Evolutionary conservation across 2,329 filamentous ascomycete species (phyloP), one percentile per base, ranked within the genome.

Genomic region (Claviceps sp.): DNA sequence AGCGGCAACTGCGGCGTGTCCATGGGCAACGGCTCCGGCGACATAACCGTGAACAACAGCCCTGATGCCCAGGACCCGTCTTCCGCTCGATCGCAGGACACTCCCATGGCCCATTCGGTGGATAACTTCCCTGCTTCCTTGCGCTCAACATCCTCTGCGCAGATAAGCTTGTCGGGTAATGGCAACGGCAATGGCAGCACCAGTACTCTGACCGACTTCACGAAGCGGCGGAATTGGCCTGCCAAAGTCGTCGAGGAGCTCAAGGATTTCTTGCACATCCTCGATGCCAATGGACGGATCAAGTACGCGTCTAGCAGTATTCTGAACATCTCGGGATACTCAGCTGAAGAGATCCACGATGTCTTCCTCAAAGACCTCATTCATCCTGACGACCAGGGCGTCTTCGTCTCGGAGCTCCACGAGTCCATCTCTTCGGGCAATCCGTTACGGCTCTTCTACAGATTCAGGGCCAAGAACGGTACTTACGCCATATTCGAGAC

Each of bases 231-330:
- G 54, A 79, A 93, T 64, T 96, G 91, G 91, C 85, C 88, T 16
- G 87, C 90, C 64, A 85, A 87, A 58, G 84, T 95, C 13, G 79
- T 96, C 24, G 87, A 94, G 66, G 90, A 95, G 72, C 74, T 97
- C 59, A 87, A 85, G 63, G 91, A 96, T 67, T 81, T 96, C 59
- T 70, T 95, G 52, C 84, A 95, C 63, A 89, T 97, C 54, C 78
- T 97, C 49, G 89, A 89, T 47, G 80, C 87, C 24, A 84, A 93
- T 60, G 89, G 89, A 40, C 81, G 85, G 57, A 84, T 97, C 60
- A 78, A 87, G 54, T 95, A 93, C 63, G 81, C 85, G n/a, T 95
- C 89, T 38, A 85, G 87, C 1, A 93, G 86, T 53, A 80, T 85
- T 59, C 79, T 82, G 56, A 63, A 70, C 4, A 74, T 96, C 41